These are phyloP conservation scores for Fusarium sp. DNA, from an alignment of 2,329 filamentous ascomycete genomes.

Conservation along the genomic window DNA sequence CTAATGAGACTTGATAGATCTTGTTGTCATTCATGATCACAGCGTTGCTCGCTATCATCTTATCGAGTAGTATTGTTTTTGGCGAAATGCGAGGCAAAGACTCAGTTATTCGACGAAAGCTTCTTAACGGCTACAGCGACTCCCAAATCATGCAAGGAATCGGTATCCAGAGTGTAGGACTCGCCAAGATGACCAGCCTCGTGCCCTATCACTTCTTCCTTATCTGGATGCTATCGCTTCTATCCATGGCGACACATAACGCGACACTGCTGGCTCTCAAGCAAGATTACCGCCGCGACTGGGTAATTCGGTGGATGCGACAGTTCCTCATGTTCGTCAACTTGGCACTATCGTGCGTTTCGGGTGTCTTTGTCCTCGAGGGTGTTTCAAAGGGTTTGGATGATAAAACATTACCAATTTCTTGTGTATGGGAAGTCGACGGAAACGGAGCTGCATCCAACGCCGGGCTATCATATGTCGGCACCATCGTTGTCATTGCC, in stretches of 20 bases:
- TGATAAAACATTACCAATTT: conserved; percentile 69
- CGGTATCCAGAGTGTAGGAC: conserved; percentile 75
- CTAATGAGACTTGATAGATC: conserved; percentile 42
- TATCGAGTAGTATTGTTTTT: conserved; percentile 70
- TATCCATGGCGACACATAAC: conserved; percentile 77
- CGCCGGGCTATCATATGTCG: conserved; percentile 65
- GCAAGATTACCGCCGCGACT: conserved; percentile 76
- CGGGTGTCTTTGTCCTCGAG: conserved; percentile 70
- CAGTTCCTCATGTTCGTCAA: conserved; percentile 78
- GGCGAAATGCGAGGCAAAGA: conserved; percentile 64
- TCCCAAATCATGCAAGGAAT: conserved; percentile 79
- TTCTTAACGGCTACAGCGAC: conserved; percentile 76
- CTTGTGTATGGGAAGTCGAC: conserved; percentile 70
- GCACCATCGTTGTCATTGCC: conserved; percentile 73
- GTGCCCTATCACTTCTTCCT: conserved; percentile 80
- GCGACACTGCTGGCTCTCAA: conserved; percentile 75
- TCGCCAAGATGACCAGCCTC: conserved; percentile 71
- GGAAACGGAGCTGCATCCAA: conserved; percentile 57
- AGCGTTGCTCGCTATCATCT: conserved; percentile 68
- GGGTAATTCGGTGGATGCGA: conserved; percentile 76
- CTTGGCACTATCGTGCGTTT: conserved; percentile 69
- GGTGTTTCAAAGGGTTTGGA: conserved; percentile 67
- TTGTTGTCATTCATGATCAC: conserved; percentile 78
- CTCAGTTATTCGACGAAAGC: conserved; percentile 71
- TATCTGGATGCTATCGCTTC: conserved; percentile 76